Evolutionary conservation across 371 early-diverging fungal genomes (phyloP), one percentile per base, ranked within the genome.

Genomic region (Mucor plumbeus): DNA sequence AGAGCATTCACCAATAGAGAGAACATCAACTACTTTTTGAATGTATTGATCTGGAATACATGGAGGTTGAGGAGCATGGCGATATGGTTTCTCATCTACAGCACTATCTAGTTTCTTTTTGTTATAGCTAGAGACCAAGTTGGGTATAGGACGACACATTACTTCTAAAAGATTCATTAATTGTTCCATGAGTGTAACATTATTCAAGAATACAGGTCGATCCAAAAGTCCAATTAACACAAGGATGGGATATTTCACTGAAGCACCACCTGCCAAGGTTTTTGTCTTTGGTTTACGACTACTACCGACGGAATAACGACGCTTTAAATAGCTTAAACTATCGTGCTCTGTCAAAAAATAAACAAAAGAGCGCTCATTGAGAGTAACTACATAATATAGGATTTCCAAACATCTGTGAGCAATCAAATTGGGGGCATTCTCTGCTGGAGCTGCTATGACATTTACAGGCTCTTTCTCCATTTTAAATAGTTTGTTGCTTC

Each of bases 1-100:
- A 9, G 97, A 91, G 72, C 97, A 96, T 71, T 95, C 96, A 15
- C 95, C 97, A 1, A 90, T 88, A 4, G 94, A 93, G 36, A 99
- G 83, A 0, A 96, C 94, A 64, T 95, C 92, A 8, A 97, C 94
- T 26, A 98, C 88, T 6, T 90, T 76, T 33, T 90, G 88, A n/a
- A 96, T 77, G 56, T 88, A 91, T 54, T 88, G 82, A 7, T 88
- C 88, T 11, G 92, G 92, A 47, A 91, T 92, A 1, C 78, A 83
- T 13, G 93, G 93, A 14, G 92, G 90, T 67, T 87, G 88, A 17
- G 83, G 79, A 7, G 39, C 31, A 41, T 33, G 53, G 13, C 33
- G 61, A n/a, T 60, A 34, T 17, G 41, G 44, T 33, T 53, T 55
- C 21, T 64, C 36, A 14, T 59, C 54, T 36, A 11, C 43, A 41